Conservation (phyloP, 257 asterid species). For the Nicotiana tabacum region DNA sequence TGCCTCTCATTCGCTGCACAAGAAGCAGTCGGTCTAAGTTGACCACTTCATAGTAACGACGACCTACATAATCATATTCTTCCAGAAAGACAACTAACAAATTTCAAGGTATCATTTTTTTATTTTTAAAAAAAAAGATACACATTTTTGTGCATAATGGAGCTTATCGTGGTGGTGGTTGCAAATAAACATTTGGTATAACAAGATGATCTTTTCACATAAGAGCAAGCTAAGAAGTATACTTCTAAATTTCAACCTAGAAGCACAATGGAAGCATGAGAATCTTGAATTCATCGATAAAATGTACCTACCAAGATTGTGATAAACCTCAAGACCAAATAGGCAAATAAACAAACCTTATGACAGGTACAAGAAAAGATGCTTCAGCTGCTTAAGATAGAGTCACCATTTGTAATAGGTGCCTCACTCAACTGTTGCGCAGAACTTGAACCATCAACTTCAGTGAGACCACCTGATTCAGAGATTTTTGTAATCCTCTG, state of each 20-base stretch:
- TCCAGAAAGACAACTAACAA: no score
- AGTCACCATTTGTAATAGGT: slow-evolving; percentile 31
- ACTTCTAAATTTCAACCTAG: not conserved
- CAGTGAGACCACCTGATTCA: slow-evolving; percentile 60
- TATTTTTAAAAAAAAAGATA: not conserved
- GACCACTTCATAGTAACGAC: not conserved
- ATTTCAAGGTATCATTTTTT: not conserved
- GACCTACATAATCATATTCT: not conserved
- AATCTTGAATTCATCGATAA: not conserved
- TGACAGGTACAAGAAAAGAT: not conserved
- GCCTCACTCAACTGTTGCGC: slow-evolving; percentile 34
- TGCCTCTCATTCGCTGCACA: not conserved
- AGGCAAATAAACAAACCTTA: not conserved
- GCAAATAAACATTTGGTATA: not conserved
- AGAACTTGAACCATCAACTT: slow-evolving; percentile 25
- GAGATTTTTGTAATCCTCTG: slow-evolving; percentile 62
- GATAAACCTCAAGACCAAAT: not conserved
- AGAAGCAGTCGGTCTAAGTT: not conserved
- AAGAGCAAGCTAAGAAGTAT: not conserved
- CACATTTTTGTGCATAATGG: not conserved
- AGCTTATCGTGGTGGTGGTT: not conserved
- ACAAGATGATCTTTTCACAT: not conserved
- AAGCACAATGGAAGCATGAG: not conserved
- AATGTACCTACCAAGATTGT: not conserved
- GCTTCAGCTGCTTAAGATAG: slow-evolving; percentile 1